phyloP scores from a whole-genome alignment of 2,329 filamentous ascomycete species.

The Fusarium sp. region DNA sequence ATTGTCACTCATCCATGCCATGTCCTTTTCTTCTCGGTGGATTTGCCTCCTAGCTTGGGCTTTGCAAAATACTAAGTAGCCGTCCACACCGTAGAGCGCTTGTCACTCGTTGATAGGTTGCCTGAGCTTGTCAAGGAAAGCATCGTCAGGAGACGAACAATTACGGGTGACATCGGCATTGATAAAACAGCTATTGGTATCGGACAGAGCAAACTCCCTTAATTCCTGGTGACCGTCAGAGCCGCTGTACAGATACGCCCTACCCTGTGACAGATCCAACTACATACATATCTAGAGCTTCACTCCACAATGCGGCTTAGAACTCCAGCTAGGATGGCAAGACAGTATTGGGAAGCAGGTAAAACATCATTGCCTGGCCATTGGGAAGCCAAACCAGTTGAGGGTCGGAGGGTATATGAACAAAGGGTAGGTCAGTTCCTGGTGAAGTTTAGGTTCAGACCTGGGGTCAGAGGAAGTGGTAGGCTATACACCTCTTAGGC shows the following conservation, averaged over 20 bases:
- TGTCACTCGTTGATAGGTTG: background rate
- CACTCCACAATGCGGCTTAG: background rate
- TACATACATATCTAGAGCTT: background rate
- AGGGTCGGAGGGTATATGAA: no score
- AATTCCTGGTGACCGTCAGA: background rate
- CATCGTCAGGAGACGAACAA: rapidly evolving
- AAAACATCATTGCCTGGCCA: no score
- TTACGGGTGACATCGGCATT: background rate
- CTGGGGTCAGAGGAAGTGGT: no score
- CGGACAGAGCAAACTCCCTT: background rate
- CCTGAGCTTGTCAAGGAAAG: background rate
- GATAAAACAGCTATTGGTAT: background rate
- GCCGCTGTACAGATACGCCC: background rate
- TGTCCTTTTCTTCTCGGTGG: background rate
- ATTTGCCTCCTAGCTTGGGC: background rate
- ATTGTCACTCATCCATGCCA: background rate
- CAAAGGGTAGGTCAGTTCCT: no score
- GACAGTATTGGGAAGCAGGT: background rate
- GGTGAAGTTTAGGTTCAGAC: no score
- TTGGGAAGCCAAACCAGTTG: no score
- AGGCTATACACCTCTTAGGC: no score
- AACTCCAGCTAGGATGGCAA: background rate
- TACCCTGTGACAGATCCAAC: background rate
- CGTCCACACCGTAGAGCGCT: background rate
- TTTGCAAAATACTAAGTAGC: background rate